Conservation (phyloP, 129 eudicot genomes). For the Pseudognaphalium luteoalbum region DNA sequence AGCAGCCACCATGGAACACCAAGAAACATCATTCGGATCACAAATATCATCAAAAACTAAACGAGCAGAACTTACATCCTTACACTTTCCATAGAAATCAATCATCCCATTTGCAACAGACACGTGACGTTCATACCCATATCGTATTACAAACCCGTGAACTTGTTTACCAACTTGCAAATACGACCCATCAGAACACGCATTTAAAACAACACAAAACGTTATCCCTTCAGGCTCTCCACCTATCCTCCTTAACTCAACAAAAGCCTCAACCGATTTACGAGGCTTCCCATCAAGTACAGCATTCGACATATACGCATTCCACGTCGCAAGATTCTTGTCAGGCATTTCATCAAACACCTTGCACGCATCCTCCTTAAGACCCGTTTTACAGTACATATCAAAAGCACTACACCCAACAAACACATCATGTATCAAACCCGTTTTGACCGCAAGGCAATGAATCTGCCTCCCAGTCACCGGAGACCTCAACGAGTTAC, state of each 20-base stretch:
- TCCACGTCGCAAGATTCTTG: conserved; percentile 71
- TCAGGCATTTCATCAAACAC: conserved; percentile 81
- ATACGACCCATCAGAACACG: conserved; percentile 51
- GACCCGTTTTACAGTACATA: conserved; percentile 62
- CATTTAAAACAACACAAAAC: conserved; percentile 69
- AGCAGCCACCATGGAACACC: conserved; percentile 82
- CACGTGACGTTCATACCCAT: conserved; percentile 57
- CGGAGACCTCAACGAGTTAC: conserved; percentile 39
- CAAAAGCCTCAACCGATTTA: conserved; percentile 42
- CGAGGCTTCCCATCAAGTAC: conserved; percentile 51
- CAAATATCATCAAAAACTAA: conserved; percentile 45
- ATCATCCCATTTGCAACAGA: conserved; percentile 67
- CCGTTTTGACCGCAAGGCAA: conserved; percentile 41
- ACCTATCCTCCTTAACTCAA: conserved; percentile 38
- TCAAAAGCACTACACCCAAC: conserved; percentile 81
- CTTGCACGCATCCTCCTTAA: conserved; percentile 47
- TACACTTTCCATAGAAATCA: conserved; percentile 79
- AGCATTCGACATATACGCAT: conserved; percentile 60
- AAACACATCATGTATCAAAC: conserved; percentile 45
- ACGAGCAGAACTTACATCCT: conserved; percentile 42
- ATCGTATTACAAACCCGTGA: conserved; percentile 56
- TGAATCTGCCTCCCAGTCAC: conserved; percentile 52
- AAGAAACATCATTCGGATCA: conserved; percentile 54
- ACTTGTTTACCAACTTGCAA: conserved; percentile 54
- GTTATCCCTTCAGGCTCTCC: conserved; percentile 56